Evolutionary conservation across 2,329 filamentous ascomycete genomes (phyloP), one percentile per base, ranked within the genome.

Genomic region (Colletotrichum graminicola): DNA sequence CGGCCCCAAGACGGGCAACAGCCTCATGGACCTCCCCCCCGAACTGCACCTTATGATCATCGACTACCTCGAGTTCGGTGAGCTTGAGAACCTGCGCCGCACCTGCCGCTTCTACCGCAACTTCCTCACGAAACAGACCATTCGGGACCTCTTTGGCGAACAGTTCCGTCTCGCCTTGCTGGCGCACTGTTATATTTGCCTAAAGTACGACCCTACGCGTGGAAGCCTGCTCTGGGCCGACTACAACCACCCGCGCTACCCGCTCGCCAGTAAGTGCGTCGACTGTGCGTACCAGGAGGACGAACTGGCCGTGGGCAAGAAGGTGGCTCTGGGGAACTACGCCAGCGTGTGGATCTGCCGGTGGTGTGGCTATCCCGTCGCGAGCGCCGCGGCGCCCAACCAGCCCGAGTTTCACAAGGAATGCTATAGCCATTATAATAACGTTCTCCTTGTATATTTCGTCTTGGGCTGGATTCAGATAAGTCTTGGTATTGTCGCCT

Each of bases 1-100:
- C 26, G 61, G 69, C 26, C 62, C 70, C 32, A 72, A 43, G 54
- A 72, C 69, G 29, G 62, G 65, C 26, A 64, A 65, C 34, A 61
- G 62, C 63, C 72, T 85, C 5, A 74, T 83, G 45, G 76, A 76
- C 34, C 78, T 86, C 0, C 84, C 84, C 5, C 76, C 76, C 10
- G 84, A 86, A 75, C 73, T 86, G 7, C 82, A 84, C 63, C 75
- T 84, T 54, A 75, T 81, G 74, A 79, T 85, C 51, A 74, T 85
- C n/a, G 73, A 76, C 29, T 74, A 81, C 29, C 81, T 85, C 62
- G 78, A 78, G 66, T 84, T 85, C 66, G 83, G 81, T 49, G 81
- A 85, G 73, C 78, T 86, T 23, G 79, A 84, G 73, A 78, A 79
- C 21, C 76, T 86, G 21, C 81, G 84, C 14, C 78, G 80, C 34